Evolutionary conservation across 768 basidiomycete species (phyloP).

Genomic region (Auriscalpium microsporum): DNA sequence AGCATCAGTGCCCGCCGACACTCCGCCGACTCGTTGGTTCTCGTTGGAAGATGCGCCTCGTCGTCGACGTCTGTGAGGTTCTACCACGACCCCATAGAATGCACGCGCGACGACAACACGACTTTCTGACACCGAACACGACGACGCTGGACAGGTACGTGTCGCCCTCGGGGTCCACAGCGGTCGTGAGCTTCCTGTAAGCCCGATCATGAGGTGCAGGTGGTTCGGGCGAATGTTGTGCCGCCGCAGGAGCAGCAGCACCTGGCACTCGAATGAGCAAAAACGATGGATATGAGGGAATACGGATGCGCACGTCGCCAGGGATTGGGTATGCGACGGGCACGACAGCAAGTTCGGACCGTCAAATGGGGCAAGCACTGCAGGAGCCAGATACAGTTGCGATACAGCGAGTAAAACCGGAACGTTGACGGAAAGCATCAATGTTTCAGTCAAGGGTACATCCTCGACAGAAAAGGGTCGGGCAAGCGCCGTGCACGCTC

Average conservation of each 20-base stretch:
- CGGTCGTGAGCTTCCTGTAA: slow-evolving; percentile 65
- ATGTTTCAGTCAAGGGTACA: no score
- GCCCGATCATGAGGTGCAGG: slow-evolving; percentile 66
- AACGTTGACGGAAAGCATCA: no score
- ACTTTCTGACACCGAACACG: slow-evolving; percentile 78
- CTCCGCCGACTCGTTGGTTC: no score
- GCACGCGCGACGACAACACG: slow-evolving; percentile 61
- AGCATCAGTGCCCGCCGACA: no score
- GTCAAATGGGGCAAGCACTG: no score
- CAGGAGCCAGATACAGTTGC: no score
- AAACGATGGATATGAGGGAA: slow-evolving; percentile 1
- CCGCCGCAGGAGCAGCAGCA: slow-evolving; percentile 48
- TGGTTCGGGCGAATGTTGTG: slow-evolving; percentile 79
- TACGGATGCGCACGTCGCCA: slow-evolving; percentile 39
- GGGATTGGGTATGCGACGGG: slow-evolving; percentile 71
- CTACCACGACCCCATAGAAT: slow-evolving; percentile 24
- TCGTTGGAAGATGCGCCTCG: no score
- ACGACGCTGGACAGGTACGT: slow-evolving; percentile 58
- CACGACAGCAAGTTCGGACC: slow-evolving; percentile 56
- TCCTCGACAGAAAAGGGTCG: no score
- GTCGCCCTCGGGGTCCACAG: slow-evolving; percentile 68
- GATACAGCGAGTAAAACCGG: no score
- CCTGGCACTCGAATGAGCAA: slow-evolving; percentile 26
- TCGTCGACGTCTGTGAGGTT: slow-evolving; percentile 46
- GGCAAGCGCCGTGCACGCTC: no score